phyloP scores from a whole-genome alignment of 2,329 filamentous ascomycete genomes.

The Phaeosphaeriaceae sp. region DNA sequence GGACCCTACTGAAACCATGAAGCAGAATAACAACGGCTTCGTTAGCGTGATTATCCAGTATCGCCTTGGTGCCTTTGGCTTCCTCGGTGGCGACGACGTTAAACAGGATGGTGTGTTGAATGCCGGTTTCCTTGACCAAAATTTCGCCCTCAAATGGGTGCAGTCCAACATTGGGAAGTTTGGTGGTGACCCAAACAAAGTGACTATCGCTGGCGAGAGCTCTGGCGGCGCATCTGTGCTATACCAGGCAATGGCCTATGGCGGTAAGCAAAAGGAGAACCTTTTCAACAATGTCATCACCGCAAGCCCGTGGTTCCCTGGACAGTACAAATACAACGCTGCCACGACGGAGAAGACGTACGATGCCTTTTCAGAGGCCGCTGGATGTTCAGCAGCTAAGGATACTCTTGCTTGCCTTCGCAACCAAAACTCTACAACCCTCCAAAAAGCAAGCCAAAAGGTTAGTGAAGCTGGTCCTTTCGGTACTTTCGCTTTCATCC shows the following conservation, averaged over 20 bases:
- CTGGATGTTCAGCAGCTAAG: conserved; percentile 30
- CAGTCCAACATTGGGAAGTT: conserved; percentile 60
- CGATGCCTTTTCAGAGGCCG: conserved; percentile 34
- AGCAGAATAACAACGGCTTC: conserved; percentile 55
- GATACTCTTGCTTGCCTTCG: conserved; percentile 39
- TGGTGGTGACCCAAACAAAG: conserved; percentile 63
- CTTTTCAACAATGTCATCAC: conserved; percentile 45
- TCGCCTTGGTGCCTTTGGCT: conserved; percentile 67
- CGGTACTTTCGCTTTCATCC: conserved; percentile 51
- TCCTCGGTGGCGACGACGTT: conserved; percentile 65
- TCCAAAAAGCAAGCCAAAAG: conserved; percentile 38
- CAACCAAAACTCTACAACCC: conserved; percentile 28
- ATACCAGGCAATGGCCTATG: conserved; percentile 50
- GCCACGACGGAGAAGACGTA: conserved; percentile 38
- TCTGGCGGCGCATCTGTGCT: conserved; percentile 65
- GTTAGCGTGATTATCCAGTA: conserved; percentile 69
- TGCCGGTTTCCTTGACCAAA: conserved; percentile 68
- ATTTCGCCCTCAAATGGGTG: conserved; percentile 66
- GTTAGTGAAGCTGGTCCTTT: conserved; percentile 44
- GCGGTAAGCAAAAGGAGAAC: conserved; percentile 39
- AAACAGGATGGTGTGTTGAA: conserved; percentile 65
- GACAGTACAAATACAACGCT: conserved; percentile 42
- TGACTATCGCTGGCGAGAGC: conserved; percentile 67
- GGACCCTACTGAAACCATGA: conserved; percentile 41
- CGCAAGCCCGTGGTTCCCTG: conserved; percentile 42